Evolutionary conservation across 2,329 filamentous ascomycete genomes (phyloP).

Genomic region (Fonsecaea monophora): DNA sequence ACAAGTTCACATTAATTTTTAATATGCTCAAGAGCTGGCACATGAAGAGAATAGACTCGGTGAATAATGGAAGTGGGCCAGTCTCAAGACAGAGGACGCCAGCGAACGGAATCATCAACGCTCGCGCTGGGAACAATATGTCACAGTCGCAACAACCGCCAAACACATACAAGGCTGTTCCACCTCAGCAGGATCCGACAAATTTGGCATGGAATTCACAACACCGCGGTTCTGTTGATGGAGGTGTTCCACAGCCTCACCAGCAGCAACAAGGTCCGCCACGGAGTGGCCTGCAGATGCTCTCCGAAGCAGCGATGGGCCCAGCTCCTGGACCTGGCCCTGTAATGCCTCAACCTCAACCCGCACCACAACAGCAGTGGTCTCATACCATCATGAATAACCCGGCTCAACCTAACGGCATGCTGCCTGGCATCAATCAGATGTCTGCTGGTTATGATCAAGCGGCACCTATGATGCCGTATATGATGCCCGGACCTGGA

Average conservation of each 20-base stretch:
- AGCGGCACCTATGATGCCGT: conserved; percentile 35
- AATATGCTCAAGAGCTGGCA: conserved; percentile 76
- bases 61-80: conserved; percentile 29
- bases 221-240: conserved; percentile 26
- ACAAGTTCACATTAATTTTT: conserved; percentile 74
- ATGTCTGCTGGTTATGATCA: conserved; percentile 26
- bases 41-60: conserved; percentile 47
- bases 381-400: conserved; percentile 34
- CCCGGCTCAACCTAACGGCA: conserved; percentile 19
- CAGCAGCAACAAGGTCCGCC: conserved; percentile 29
- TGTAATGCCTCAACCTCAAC: conserved; percentile 27
- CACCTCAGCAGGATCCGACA: conserved; percentile 33
- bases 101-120: conserved; percentile 13
- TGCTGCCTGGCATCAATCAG: conserved; percentile 34
- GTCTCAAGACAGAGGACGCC: conserved; percentile 34
- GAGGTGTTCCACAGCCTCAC: conserved; percentile 24
- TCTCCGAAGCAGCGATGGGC: conserved; percentile 41
- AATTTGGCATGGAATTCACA: conserved; percentile 31
- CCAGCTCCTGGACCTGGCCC: conserved; percentile 29
- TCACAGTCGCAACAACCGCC: conserved; percentile 16
- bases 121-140: conserved; percentile 1
- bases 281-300: conserved; percentile 39
- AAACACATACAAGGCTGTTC: conserved; percentile 25
- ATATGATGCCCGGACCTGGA: conserved; percentile 31
- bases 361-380: conserved; percentile 29